These are phyloP conservation scores for Penicillium cinerascens DNA, from an alignment of 495 filamentous ascomycete genomes.

Conservation along the genomic window DNA sequence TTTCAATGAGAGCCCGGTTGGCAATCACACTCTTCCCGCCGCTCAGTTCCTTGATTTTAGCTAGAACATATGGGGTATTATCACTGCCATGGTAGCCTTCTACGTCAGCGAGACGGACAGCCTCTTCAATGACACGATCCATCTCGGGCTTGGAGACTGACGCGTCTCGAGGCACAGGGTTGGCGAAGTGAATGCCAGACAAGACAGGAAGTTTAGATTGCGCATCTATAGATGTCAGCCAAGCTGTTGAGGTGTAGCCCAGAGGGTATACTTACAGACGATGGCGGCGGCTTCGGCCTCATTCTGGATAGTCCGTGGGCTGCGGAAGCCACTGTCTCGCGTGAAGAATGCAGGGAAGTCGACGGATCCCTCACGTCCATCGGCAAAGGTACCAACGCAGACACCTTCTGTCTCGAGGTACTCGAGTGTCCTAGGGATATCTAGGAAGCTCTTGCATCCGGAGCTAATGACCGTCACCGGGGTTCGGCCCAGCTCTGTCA, in stretches of 20 bases:
- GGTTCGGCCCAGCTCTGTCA: constrained; percentile 92
- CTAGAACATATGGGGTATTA: constrained; percentile 86
- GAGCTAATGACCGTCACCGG: constrained; percentile 83
- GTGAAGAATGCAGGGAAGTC: constrained; percentile 91
- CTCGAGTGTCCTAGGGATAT: constrained; percentile 86
- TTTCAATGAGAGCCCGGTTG: constrained; percentile 73
- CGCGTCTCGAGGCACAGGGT: constrained; percentile 71
- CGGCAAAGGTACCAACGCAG: constrained; percentile 81
- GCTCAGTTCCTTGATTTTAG: constrained; percentile 76
- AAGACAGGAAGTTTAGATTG: constrained; percentile 60
- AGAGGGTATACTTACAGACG: constrained; percentile 55
- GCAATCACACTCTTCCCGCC: constrained; percentile 65
- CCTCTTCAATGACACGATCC: constrained; percentile 66
- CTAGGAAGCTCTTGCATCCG: constrained; percentile 93
- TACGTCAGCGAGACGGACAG: constrained; percentile 66
- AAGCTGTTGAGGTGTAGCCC: not conserved
- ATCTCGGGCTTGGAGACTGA: constrained; percentile 72
- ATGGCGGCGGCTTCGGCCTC: constrained; percentile 83
- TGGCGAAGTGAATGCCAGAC: constrained; percentile 80
- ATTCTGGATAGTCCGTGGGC: constrained; percentile 67
- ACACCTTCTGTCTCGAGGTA: constrained; percentile 93
- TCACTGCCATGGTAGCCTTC: constrained; percentile 68
- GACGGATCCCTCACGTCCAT: constrained; percentile 62
- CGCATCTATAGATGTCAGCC: constrained; percentile 47
- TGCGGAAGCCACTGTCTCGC: constrained; percentile 75